Evolutionary conservation across 139 green algal species (phyloP).

Genomic region (Chlamydomonas sp.): DNA sequence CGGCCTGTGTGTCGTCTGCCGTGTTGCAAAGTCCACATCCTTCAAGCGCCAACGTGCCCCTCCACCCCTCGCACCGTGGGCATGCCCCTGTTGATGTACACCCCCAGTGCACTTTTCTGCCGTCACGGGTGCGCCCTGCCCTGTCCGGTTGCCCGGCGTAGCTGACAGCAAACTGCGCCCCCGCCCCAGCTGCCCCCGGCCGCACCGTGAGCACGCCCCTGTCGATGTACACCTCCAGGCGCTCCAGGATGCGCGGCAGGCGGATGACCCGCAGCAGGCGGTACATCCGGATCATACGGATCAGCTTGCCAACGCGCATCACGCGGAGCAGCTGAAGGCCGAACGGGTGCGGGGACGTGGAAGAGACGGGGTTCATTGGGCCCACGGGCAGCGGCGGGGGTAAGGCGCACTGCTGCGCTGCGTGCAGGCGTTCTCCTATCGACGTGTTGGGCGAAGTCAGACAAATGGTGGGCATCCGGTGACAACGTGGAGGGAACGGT

Average conservation of each 20-base stretch:
- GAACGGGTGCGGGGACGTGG: too few species aligned
- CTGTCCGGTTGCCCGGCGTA: too few species aligned
- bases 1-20: too few species aligned
- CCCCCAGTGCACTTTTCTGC: too few species aligned
- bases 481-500: neutral
- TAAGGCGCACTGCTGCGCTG: neutral
- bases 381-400: neutral
- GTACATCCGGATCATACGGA: constrained; percentile 53
- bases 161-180: too few species aligned
- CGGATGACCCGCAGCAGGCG: constrained; percentile 43
- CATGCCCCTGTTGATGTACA: too few species aligned
- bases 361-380: neutral
- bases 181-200: neutral
- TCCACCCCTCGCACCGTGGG: too few species aligned
- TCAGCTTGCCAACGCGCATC: constrained; percentile 48
- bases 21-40: too few species aligned
- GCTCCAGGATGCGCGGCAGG: constrained; percentile 47
- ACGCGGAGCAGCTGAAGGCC: constrained; percentile 45
- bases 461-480: neutral
- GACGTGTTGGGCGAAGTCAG: neutral
- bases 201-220: constrained; percentile 42
- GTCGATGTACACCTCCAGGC: constrained; percentile 46
- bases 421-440: neutral
- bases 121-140: too few species aligned
- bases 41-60: too few species aligned